Base-by-base conservation (phyloP, 75 land plant species). In the Cunninghamia lanceolata region DNA sequence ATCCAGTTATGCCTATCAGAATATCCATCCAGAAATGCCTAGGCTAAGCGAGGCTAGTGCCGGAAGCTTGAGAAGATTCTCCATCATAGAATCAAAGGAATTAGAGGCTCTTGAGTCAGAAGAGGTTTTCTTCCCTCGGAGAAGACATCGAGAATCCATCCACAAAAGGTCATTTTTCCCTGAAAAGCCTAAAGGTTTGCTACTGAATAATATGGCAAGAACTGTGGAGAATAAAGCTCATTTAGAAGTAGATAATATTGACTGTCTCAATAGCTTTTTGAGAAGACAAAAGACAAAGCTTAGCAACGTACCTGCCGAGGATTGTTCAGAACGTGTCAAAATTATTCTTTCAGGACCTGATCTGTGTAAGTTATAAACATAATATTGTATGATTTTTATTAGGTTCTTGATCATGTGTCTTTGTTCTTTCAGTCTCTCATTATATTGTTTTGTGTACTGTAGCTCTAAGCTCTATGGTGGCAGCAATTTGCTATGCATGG, bases 391-490 rank as follows among this genome's bases (percentile, higher is more conserved):
- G 21, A 54, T 35, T 9, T 83, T 38, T 35, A 84, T 19, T 59
- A 54, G 4, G n/a, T 35, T 30, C 43, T 59, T 63, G 39, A 35
- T 50, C 6, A 35, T 52, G 30, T 50, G 84, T 38, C 2, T 50
- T 30, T 34, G 42, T 35, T 84, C 21, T 63, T 54, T 35, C 30
- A 14, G 38, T 35, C 70, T 13, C 28, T 52, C 40, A 35, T 35
- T 59, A 19, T 59, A 21, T 34, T 38, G 17, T 59, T 36, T 63
- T 39, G 39, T 84, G 42, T 25, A 56, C 14, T 84, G 84, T 84
- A 88, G 89, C 83, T 40, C 80, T 88, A 36, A 88, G 88, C 84
- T 88, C 88, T 70, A 88, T 88, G 88, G 83, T 88, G 82, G 47
- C 88, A 30, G 89, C 89, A 15, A 38, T 88, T 34, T 54, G 82